Evolutionary conservation across 2,329 filamentous ascomycete genomes (phyloP), one percentile per base, ranked within the genome.

Genomic region (Raffaelea arxii): DNA sequence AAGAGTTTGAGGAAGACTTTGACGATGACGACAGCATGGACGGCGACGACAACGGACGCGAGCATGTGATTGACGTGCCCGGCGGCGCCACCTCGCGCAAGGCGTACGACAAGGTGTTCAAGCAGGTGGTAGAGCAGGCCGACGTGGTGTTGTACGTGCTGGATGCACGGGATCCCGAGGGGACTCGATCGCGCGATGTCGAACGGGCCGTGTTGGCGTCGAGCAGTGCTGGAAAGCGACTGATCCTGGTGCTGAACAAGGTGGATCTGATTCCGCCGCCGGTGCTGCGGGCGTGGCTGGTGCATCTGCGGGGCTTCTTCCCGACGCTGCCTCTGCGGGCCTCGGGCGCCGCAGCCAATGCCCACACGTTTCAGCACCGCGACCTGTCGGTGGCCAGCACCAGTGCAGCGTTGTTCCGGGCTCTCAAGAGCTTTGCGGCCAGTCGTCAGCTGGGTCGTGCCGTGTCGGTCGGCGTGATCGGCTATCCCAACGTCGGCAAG

Each of bases 401-500:
- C 12, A 88, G 89, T 5, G 76, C 85, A 45, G 82, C 87, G 0
- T 78, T 96, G 10, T 89, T 96, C 72, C 86, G 83, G 57, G 86
- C 90, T 1, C 78, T 96, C 51, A 96, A 96, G 72, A 83, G 86
- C 38, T 96, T 86, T 60, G 86, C 90, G 10, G 83, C 86, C 48
- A 78, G 77, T 50, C 85, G 86, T 57, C 83, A 94, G 62, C 71
- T 96, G 55, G 94, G 94, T 74, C 84, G 90, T 47, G 84, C 89
- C 45, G 80, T 94, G 57, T 90, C 86, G 19, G 90, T 96, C 50
- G 90, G 90, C 54, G 86, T 96, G 51, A 94, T 96, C 56, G 90
- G 90, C 24, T 96, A 95, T 64, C 90, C 90, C 57, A 96, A 96
- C 62, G 90, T 95, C 49, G 90, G 90, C 62, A 96, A 96, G 71